Percentiles rank a stretch among this genome's conserved stretches.
Evolutionary conservation across 495 filamentous ascomycete species (phyloP).

Genomic region (Chaetomium fimeti): DNA sequence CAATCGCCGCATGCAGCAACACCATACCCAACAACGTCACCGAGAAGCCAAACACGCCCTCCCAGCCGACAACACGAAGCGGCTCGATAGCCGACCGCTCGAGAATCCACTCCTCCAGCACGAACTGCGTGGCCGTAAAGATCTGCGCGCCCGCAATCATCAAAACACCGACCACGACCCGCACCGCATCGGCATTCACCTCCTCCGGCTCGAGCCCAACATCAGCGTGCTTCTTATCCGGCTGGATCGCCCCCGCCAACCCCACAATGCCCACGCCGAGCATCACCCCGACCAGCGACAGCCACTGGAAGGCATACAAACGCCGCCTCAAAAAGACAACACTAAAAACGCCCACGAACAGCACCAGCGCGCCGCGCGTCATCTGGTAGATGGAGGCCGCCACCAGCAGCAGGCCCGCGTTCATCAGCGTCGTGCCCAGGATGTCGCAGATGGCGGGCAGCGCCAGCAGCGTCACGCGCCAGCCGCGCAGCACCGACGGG

Average conservation of each 20-base stretch:
- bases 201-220: constrained; percentile 15
- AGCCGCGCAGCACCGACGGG: constrained; percentile 63
- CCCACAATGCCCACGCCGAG: constrained; percentile 86
- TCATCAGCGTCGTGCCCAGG: constrained; percentile 93
- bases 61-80: constrained; percentile 91
- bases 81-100: constrained; percentile 87
- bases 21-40: constrained; percentile 79
- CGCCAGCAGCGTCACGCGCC: constrained; percentile 72
- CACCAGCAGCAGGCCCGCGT: constrained; percentile 88
- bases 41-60: constrained; percentile 87
- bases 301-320: constrained; percentile 83
- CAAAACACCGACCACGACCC: constrained; percentile 76
- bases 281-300: constrained; percentile 80
- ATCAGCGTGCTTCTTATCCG: constrained; percentile 54
- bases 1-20: constrained; percentile 72
- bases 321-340: constrained; percentile 81
- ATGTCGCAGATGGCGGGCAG: constrained; percentile 93
- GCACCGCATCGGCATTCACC: constrained; percentile 57
- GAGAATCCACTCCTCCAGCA: constrained; percentile 90
- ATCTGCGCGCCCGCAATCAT: constrained; percentile 93
- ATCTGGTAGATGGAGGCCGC: constrained; percentile 97
- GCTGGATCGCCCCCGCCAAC: constrained; percentile 77
- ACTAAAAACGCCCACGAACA: constrained; percentile 94
- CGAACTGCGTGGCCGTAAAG: constrained; percentile 95
- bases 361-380: constrained; percentile 89